A percentile compares a stretch with the other conserved stretches of the same genome.
These are phyloP conservation scores for Aspergillus ustus DNA, from an alignment of 2,329 filamentous ascomycete species.

Conservation along the genomic window DNA sequence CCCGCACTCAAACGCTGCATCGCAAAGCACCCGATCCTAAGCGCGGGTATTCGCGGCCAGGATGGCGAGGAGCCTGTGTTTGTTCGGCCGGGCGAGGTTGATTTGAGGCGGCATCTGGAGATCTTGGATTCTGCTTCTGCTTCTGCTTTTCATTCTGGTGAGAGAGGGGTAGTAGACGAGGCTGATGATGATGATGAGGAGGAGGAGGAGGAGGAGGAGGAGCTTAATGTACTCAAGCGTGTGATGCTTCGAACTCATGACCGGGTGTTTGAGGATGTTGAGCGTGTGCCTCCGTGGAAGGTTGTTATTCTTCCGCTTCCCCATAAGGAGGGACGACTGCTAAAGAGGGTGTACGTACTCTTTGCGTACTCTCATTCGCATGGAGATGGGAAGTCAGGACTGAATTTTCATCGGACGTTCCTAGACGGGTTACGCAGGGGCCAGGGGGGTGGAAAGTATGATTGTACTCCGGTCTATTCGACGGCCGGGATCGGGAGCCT, in stretches of 20 bases:
- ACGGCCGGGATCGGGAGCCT: conserved; percentile 20
- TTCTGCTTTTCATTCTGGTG: neutral
- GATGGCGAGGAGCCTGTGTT: conserved; percentile 11
- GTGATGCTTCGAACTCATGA: conserved; percentile 1
- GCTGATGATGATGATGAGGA: neutral
- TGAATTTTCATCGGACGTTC: conserved; percentile 48
- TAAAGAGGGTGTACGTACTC: conserved; percentile 33
- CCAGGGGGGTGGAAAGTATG: neutral
- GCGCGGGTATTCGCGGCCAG: conserved; percentile 6
- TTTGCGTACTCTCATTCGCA: conserved; percentile 50
- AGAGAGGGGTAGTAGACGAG: neutral
- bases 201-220: neutral
- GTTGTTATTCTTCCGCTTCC: conserved; percentile 39
- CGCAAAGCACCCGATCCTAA: conserved; percentile 12
- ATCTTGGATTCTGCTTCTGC: neutral
- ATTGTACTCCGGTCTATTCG: conserved; percentile 7
- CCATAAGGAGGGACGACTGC: neutral
- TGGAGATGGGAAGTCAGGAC: conserved; percentile 48
- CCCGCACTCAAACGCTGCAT: conserved; percentile 18
- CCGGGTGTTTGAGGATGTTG: neutral
- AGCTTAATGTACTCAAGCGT: neutral
- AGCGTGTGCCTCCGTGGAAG: conserved; percentile 46
- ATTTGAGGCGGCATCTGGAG: conserved; percentile 5
- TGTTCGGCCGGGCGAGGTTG: neutral
- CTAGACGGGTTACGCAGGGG: conserved; percentile 24